These are phyloP conservation scores for Rhazya stricta DNA, from an alignment of 257 asterid genomes.

Conservation along the genomic window DNA sequence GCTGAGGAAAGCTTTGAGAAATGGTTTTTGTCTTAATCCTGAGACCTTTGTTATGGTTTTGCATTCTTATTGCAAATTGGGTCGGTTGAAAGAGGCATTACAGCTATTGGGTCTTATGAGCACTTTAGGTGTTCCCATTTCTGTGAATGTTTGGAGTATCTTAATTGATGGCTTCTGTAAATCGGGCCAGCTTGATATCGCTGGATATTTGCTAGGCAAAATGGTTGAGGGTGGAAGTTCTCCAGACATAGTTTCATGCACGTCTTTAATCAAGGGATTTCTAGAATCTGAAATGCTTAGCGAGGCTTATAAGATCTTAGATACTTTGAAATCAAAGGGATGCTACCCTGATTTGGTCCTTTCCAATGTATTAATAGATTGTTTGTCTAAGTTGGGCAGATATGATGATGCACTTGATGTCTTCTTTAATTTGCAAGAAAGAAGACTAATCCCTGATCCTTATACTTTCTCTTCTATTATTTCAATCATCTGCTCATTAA, in stretches of 20 bases:
- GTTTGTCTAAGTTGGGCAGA: constrained; percentile 67
- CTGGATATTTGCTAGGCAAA: constrained; percentile 44
- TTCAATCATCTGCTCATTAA: constrained; percentile 47
- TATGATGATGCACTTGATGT: constrained; percentile 55
- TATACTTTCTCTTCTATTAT: constrained; percentile 63
- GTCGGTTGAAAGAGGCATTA: constrained; percentile 43
- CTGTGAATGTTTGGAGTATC: constrained; percentile 55
- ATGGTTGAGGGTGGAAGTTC: constrained; percentile 57
- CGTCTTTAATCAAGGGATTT: constrained; percentile 61
- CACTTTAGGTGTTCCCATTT: constrained; percentile 48
- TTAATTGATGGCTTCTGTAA: constrained; percentile 50
- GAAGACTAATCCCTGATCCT: constrained; percentile 54
- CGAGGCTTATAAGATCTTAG: constrained; percentile 53
- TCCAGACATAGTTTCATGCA: constrained; percentile 62
- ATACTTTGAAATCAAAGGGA: constrained; percentile 42
- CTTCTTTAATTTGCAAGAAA: constrained; percentile 48
- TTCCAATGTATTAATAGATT: constrained; percentile 62
- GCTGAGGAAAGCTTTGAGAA: constrained; percentile 42
- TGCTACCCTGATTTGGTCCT: constrained; percentile 65
- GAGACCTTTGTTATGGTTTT: constrained; percentile 52
- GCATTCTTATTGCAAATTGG: constrained; percentile 51
- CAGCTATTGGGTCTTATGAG: constrained; percentile 60
- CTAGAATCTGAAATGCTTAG: constrained; percentile 42
- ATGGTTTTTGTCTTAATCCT: constrained; percentile 51
- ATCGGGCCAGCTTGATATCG: constrained; percentile 49